phyloP scores from a whole-genome alignment of 192 early-diverging fungal genomes.

The Glomus cerebriforme region DNA sequence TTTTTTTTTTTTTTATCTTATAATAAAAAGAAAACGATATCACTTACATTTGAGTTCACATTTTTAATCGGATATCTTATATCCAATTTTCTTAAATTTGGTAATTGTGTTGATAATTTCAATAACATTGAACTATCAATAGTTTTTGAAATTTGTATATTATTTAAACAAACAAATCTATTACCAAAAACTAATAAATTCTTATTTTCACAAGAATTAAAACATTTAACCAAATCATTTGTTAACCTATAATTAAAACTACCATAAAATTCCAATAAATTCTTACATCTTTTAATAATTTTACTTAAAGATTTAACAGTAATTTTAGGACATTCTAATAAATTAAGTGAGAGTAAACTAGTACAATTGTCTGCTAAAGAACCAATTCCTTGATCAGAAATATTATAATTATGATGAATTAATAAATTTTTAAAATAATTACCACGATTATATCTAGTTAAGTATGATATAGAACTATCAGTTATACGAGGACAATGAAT shows the following conservation, averaged over 20 bases:
- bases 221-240: background rate
- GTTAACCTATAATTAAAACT: background rate
- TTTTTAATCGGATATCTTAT: conserved; percentile 4
- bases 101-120: background rate
- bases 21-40: background rate
- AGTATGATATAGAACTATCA: background rate
- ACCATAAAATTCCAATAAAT: background rate
- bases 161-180: background rate
- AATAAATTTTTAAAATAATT: background rate
- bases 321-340: conserved; percentile 13
- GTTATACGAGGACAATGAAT: background rate
- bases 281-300: background rate
- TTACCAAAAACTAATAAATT: background rate
- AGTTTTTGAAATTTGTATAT: background rate
- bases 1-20: background rate
- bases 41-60: background rate
- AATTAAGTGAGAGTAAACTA: background rate
- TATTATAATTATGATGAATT: background rate
- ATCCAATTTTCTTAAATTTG: conserved; percentile 4
- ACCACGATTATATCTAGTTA: background rate
- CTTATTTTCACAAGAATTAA: background rate
- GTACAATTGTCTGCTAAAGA: background rate
- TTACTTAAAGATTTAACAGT: background rate
- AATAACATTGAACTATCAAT: background rate
- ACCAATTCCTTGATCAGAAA: background rate